Conservation (phyloP, 2,329 filamentous ascomycete species). For the Fusarium continuum region DNA sequence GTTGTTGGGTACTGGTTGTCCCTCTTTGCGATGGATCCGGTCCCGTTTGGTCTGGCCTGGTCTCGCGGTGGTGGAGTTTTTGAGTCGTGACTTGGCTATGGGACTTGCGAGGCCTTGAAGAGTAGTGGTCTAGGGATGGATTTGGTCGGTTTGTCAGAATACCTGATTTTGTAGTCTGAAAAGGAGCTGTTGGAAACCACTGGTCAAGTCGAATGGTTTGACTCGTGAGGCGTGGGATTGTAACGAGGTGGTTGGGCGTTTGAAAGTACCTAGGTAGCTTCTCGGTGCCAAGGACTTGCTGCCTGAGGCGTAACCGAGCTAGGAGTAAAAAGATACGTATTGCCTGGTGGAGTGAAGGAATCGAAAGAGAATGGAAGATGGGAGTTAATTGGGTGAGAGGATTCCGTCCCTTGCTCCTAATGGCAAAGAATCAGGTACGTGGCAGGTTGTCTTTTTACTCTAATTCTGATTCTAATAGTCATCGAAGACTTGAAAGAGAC, state of each 20-base stretch:
- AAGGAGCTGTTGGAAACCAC: conserved; percentile 13
- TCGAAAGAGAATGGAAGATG: conserved; percentile 1
- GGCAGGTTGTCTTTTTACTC: conserved; percentile 22
- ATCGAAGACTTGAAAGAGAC: conserved; percentile 9
- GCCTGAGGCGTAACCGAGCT: conserved; percentile 21
- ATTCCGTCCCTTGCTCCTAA: conserved; percentile 23
- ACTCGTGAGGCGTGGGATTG: conserved; percentile 35
- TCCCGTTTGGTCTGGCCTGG: conserved; percentile 24
- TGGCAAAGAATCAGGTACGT: conserved; percentile 28
- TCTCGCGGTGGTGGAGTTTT: conserved; percentile 24
- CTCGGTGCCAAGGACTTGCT: conserved; percentile 19
- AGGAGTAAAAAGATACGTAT: conserved; percentile 12
- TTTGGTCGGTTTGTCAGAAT: conserved; percentile 7
- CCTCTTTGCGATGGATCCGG: conserved; percentile 29
- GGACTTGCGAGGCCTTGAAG: conserved; percentile 21
- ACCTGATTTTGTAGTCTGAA: conserved; percentile 19
- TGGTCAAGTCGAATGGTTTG: conserved; percentile 30
- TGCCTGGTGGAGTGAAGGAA: conserved; percentile 10
- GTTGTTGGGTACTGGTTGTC: conserved; percentile 26
- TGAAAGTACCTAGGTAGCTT: conserved; percentile 17
- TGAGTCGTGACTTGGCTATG: conserved; percentile 33
- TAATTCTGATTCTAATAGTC: conserved; percentile 7
- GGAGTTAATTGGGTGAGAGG: conserved; percentile 13
- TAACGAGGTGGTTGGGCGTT: conserved; percentile 36
- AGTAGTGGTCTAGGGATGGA: conserved; percentile 35